Evolutionary conservation across 176 grass and related monocot species (phyloP), one percentile per base, ranked within the genome.

Genomic region (Aegilops umbellulata): DNA sequence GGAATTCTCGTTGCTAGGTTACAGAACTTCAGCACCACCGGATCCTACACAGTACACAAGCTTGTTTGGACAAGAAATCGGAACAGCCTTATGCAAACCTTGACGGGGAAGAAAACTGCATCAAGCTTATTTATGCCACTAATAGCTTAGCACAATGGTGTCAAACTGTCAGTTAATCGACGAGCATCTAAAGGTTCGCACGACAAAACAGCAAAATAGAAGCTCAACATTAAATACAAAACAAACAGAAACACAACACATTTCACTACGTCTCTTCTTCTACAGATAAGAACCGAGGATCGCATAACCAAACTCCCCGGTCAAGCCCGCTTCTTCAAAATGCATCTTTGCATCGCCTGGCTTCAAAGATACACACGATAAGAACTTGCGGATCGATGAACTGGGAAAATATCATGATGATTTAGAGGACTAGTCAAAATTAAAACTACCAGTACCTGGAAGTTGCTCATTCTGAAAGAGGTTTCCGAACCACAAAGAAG

Each of bases 401-500:
- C 7, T 47, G 35, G 58, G 80, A 47, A 36, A 22, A 27, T n/a
- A 31, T 1, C 22, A n/a, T 22, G 10, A 27, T 22, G 7, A 17
- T 36, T 49, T 38, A 5, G 23, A 1, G 27, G 10, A n/a, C 3
- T 47, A 7, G 36, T 15, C 4, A 25, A 69, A 66, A 26, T 27
- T 10, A 32, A 69, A 34, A 26, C 12, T 8, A 76, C 17, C 38
- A 23, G 4, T 84, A 87, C 89, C 85, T 84, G 60, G 31, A 87
- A 36, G 65, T 38, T 69, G 75, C 17, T 88, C 77, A 91, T 82
- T 91, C 86, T 53, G 69, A 76, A 76, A 99, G 41, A 80, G 97
- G 97, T 87, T 94, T 99, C 76, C 90, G 89, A 76, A 35, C 97
- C 82, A 99, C 68, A 81, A 96, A 92, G 84, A 93, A 94, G 90